Conservation (phyloP, 345 rosid genomes). For the Melaleuca quinquenervia region DNA sequence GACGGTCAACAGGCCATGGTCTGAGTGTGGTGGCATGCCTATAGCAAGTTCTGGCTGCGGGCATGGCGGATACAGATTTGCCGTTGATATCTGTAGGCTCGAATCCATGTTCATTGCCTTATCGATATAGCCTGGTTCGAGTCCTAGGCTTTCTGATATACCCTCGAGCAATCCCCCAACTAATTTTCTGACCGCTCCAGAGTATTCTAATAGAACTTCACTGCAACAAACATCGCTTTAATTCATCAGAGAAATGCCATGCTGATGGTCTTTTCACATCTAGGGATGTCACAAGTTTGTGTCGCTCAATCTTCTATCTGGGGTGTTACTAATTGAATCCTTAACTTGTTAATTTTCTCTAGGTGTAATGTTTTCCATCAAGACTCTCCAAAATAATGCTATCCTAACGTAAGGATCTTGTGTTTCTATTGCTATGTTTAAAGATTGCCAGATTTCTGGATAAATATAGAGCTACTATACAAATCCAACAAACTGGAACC, state of each 20-base stretch:
- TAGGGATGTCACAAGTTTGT: neutral
- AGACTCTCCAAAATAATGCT: neutral
- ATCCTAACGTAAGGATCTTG: neutral
- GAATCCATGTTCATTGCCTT: constrained; percentile 12
- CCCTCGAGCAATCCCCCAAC: constrained; percentile 23
- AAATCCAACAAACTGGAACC: neutral
- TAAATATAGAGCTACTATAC: neutral
- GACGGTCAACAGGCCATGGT: constrained; percentile 43
- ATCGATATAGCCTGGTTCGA: constrained; percentile 20
- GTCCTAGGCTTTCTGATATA: constrained; percentile 39
- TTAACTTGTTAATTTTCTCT: neutral
- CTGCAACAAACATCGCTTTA: constrained; percentile 3
- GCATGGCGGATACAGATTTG: constrained; percentile 44
- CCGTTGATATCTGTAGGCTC: constrained; percentile 14
- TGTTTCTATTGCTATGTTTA: neutral
- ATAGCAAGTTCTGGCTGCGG: constrained; percentile 46
- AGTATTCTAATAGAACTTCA: constrained; percentile 15
- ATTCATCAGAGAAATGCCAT: neutral
- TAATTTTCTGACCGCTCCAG: constrained; percentile 15
- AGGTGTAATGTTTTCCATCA: neutral
- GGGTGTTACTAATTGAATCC: neutral
- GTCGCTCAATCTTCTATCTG: neutral
- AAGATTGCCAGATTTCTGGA: neutral
- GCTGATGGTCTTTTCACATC: neutral
- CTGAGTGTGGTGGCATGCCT: constrained; percentile 52